Percentiles rank a stretch among this genome's conserved stretches.
These are phyloP conservation scores for Begonia peltatifolia DNA, from an alignment of 306 rosid species.

Conservation along the genomic window DNA sequence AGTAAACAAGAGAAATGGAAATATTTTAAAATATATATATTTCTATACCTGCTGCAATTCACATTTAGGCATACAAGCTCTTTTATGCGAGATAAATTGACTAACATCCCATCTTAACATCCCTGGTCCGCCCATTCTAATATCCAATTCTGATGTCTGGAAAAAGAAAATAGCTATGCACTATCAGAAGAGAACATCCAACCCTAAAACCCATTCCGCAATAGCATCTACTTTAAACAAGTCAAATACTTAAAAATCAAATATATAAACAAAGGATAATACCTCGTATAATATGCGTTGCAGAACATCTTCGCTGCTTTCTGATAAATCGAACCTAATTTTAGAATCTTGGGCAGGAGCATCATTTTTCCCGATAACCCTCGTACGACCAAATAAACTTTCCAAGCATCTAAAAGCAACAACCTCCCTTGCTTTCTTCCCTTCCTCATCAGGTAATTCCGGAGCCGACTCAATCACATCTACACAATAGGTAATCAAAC, in stretches of 20 bases:
- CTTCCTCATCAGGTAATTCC: constrained; percentile 14
- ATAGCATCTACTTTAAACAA: background rate
- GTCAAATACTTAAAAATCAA: background rate
- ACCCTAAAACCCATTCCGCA: constrained; percentile 1
- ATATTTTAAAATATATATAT: background rate
- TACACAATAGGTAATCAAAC: constrained; percentile 10
- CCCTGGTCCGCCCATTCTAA: constrained; percentile 18
- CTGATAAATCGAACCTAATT: constrained; percentile 28
- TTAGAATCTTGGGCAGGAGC: constrained; percentile 24
- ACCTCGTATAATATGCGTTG: constrained; percentile 35
- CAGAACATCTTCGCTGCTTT: constrained; percentile 35
- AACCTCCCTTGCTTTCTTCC: constrained; percentile 35
- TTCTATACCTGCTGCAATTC: constrained; percentile 44
- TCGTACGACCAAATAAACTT: constrained; percentile 17
- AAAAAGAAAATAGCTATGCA: background rate
- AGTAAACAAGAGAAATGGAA: constrained; percentile 7
- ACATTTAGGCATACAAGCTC: constrained; percentile 29
- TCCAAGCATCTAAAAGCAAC: constrained; percentile 68
- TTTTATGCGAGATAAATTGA: constrained; percentile 36
- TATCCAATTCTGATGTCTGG: constrained; percentile 33
- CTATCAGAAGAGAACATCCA: background rate
- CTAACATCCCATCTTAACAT: constrained; percentile 32
- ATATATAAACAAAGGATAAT: constrained; percentile 8
- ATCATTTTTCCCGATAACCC: constrained; percentile 6
- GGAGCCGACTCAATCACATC: constrained; percentile 38